A percentile compares a stretch with the other conserved stretches of the same genome.
phyloP scores from a whole-genome alignment of 2,329 filamentous ascomycete genomes.

The Beauveria varroae region DNA sequence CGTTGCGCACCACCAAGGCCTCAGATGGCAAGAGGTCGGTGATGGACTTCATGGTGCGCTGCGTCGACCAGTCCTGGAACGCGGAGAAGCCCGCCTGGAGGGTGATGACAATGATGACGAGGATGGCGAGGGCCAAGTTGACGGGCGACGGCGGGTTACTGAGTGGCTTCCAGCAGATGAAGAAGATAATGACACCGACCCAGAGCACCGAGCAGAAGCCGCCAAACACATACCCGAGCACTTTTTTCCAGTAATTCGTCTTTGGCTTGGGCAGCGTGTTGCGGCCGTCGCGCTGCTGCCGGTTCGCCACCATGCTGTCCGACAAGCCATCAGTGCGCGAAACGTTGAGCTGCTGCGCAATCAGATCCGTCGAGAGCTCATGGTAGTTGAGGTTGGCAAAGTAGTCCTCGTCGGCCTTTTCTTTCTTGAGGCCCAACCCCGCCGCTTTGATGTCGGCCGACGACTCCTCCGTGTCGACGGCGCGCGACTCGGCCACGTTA shows the following conservation, averaged over 20 bases:
- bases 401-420: constrained; percentile 34
- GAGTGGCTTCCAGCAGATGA: constrained; percentile 40
- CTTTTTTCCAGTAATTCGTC: constrained; percentile 34
- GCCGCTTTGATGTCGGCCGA: constrained; percentile 17
- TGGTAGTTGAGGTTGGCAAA: constrained; percentile 34
- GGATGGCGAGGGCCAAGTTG: constrained; percentile 38
- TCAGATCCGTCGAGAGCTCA: constrained; percentile 24
- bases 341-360: constrained; percentile 34
- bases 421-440: constrained; percentile 1
- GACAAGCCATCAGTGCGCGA: constrained; percentile 27
- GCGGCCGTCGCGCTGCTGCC: constrained; percentile 32
- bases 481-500: constrained; percentile 30
- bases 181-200: constrained; percentile 40
- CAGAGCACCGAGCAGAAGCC: constrained; percentile 41
- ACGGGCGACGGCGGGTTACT: constrained; percentile 34
- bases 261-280: constrained; percentile 35
- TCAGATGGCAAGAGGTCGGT: constrained; percentile 36
- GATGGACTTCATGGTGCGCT: constrained; percentile 39
- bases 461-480: constrained; percentile 17
- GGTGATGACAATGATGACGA: constrained; percentile 39
- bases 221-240: constrained; percentile 36
- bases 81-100: constrained; percentile 38
- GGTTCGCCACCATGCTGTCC: constrained; percentile 22
- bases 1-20: constrained; percentile 36
- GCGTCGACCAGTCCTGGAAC: constrained; percentile 41